Evolutionary conservation across 441 rosid species (phyloP).

Genomic region (Erodium trifolium): DNA sequence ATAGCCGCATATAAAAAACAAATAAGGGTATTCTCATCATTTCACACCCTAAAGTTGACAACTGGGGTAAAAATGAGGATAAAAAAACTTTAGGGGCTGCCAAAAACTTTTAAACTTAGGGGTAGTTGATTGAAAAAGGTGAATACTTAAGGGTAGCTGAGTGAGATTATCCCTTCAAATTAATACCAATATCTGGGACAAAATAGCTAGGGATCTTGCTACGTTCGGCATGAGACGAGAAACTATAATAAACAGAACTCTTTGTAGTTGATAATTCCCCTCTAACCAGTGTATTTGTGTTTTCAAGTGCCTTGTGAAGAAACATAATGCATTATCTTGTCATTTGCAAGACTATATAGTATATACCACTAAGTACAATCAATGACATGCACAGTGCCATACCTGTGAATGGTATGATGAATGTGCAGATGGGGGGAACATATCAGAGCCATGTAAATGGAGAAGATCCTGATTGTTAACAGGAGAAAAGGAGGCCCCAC

Average conservation of each 20-base stretch:
- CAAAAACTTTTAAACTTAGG: too few species aligned
- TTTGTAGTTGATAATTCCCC: too few species aligned
- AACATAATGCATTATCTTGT: not conserved
- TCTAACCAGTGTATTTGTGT: not conserved
- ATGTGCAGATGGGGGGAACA: conserved; percentile 65
- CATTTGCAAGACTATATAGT: not conserved
- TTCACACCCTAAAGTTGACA: too few species aligned
- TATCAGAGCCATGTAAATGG: conserved; percentile 66
- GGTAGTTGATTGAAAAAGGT: too few species aligned
- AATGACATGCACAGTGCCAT: conserved; percentile 10
- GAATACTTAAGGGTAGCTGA: too few species aligned
- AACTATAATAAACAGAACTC: not conserved
- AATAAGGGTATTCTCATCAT: too few species aligned
- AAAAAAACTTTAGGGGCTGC: too few species aligned
- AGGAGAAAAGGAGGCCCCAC: conserved; percentile 53
- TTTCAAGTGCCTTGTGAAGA: too few species aligned
- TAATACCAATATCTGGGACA: not conserved
- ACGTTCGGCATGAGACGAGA: not conserved
- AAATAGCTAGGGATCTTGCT: not conserved
- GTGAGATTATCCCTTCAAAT: not conserved
- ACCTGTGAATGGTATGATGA: conserved; percentile 87
- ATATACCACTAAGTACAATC: too few species aligned
- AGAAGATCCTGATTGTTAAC: conserved; percentile 69
- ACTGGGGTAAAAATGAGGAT: too few species aligned
- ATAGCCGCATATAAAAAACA: too few species aligned